phyloP scores from a whole-genome alignment of 108 stramenopile species.

The Nitzschia putrida region DNA sequence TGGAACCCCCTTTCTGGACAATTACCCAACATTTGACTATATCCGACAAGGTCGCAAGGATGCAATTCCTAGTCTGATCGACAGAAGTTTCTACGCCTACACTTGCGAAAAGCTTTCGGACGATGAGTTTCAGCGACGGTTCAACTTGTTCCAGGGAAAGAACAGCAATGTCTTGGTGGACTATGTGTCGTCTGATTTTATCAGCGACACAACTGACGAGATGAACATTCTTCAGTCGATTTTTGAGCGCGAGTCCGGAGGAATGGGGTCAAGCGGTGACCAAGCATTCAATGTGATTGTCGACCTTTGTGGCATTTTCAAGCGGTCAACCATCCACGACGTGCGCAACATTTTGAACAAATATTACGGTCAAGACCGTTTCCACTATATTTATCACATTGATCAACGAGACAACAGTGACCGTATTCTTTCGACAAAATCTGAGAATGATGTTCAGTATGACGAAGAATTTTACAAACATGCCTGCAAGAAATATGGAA shows the following conservation, averaged over 20 bases:
- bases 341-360: constrained; percentile 23
- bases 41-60: constrained; percentile 32
- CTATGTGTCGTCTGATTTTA: constrained; percentile 39
- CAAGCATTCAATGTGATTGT: constrained; percentile 30
- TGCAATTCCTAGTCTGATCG: constrained; percentile 34
- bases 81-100: constrained; percentile 38
- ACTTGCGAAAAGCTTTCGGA: constrained; percentile 16
- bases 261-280: background rate
- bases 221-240: constrained; percentile 35
- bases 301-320: constrained; percentile 40
- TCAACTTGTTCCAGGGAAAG: constrained; percentile 32
- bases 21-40: constrained; percentile 39
- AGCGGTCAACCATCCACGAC: constrained; percentile 34
- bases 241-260: constrained; percentile 19
- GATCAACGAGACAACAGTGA: constrained; percentile 37
- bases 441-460: constrained; percentile 31
- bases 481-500: constrained; percentile 27
- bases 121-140: constrained; percentile 28
- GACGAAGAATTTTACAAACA: constrained; percentile 43
- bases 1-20: constrained; percentile 40
- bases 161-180: constrained; percentile 29
- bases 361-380: constrained; percentile 25
- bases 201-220: constrained; percentile 23
- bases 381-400: constrained; percentile 36
- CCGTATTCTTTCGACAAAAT: constrained; percentile 29